These are phyloP conservation scores for Trichoderma afroharzianum DNA, from an alignment of 2,329 filamentous ascomycete genomes.

Conservation along the genomic window DNA sequence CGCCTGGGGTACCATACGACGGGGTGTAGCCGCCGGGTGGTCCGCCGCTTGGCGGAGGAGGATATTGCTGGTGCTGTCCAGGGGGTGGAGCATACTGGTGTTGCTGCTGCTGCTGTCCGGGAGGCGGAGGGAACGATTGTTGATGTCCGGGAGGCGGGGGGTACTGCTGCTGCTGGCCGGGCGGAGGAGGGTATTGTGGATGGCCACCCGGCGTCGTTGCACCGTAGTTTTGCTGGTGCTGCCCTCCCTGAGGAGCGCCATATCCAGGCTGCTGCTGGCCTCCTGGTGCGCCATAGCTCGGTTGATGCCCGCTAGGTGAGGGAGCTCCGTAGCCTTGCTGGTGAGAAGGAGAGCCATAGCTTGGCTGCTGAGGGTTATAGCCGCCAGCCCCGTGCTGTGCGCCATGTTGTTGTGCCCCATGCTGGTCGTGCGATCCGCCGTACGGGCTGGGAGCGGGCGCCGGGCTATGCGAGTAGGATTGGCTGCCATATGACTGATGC, in stretches of 20 bases:
- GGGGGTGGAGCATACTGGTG: constrained; percentile 8
- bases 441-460: constrained; percentile 16
- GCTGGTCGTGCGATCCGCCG: constrained; percentile 16
- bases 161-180: neutral
- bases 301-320: constrained; percentile 19
- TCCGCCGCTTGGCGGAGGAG: constrained; percentile 24
- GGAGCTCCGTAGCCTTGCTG: constrained; percentile 24
- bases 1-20: constrained; percentile 28
- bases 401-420: constrained; percentile 13
- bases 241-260: constrained; percentile 15
- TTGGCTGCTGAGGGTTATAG: constrained; percentile 22
- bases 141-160: neutral
- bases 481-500: constrained; percentile 11
- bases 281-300: constrained; percentile 22
- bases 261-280: constrained; percentile 9
- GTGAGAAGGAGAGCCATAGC: constrained; percentile 23
- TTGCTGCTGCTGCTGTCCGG: neutral
- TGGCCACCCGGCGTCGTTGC: constrained; percentile 7
- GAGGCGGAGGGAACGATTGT: neutral
- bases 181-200: constrained; percentile 6
- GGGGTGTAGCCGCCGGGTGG: constrained; percentile 27
- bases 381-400: constrained; percentile 25
- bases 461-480: constrained; percentile 22
- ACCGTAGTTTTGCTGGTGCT: constrained; percentile 26
- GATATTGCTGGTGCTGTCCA: constrained; percentile 23